Percentiles rank a stretch among this genome's conserved stretches.
Evolutionary conservation across 2,329 filamentous ascomycete species (phyloP).

Genomic region (Diaporthe helianthi): DNA sequence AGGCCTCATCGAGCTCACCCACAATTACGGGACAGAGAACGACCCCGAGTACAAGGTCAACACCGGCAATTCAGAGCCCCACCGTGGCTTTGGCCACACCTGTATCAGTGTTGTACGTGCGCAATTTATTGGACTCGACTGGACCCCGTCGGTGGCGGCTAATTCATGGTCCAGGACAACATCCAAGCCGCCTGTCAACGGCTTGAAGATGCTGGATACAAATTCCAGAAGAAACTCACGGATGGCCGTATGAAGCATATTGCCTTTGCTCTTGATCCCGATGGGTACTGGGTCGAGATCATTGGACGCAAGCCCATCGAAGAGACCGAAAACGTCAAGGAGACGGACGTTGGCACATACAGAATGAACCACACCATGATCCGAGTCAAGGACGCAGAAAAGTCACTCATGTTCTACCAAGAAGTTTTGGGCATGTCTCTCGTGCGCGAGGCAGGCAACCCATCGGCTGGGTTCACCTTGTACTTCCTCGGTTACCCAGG

Average conservation of each 20-base stretch:
- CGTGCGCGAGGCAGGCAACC: conserved; percentile 74
- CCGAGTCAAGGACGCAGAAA: conserved; percentile 82
- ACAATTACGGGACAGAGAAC: conserved; percentile 87
- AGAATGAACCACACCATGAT: conserved; percentile 94
- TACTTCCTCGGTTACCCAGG: conserved; percentile 89
- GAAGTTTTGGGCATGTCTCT: conserved; percentile 90
- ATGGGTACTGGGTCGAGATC: conserved; percentile 87
- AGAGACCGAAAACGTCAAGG: conserved; percentile 73
- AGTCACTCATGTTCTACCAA: conserved; percentile 80
- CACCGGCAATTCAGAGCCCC: conserved; percentile 91
- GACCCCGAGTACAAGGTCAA: conserved; percentile 81
- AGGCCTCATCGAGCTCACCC: conserved; percentile 85
- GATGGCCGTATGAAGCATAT: conserved; percentile 89
- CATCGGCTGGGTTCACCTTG: conserved; percentile 79
- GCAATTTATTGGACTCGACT: background rate
- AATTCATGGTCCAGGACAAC: conserved; percentile 57
- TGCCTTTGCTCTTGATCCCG: conserved; percentile 88
- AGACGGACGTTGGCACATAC: conserved; percentile 79
- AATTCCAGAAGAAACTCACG: conserved; percentile 92
- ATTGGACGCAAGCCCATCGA: conserved; percentile 76
- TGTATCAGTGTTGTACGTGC: conserved; percentile 70
- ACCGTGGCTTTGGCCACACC: conserved; percentile 84
- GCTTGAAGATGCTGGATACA: conserved; percentile 88
- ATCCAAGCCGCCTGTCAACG: conserved; percentile 90
- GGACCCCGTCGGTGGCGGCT: background rate